Evolutionary conservation across 441 rosid genomes (phyloP), one percentile per base, ranked within the genome.

Genomic region (Viola pubescens): DNA sequence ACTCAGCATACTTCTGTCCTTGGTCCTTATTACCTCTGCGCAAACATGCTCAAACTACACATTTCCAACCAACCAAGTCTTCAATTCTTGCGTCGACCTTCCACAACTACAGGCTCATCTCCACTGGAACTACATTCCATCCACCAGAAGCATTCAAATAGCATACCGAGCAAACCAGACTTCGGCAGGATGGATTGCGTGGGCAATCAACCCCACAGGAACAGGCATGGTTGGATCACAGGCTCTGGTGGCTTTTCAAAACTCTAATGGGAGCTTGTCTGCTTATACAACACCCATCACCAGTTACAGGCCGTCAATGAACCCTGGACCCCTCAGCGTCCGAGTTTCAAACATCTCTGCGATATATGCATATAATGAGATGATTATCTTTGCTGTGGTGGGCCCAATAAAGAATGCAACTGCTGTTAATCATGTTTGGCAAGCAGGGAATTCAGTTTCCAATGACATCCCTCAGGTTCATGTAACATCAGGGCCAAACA

Each of bases 151-250:
- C 51, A 75, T 77, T 37, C 75, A 77, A 1, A 56, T 85, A 9
- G 95, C 89, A 3, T 85, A 50, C 61, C 71, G 95, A 6, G 89
- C 78, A 48, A 59, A 69, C 0, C 71, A 76, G 4, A 74, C 82
- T 14, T 49, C 71, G 34, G 19, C 79, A 0, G 61, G 75, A 0
- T 87, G 92, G 92, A 66, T 81, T 6, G 74, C 92, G 0, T 85
- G 91, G 90, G 88, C 82, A 14, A 69, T 89, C 59, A 89, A 89
- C 69, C 92, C 92, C 5, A 66, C 40, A 4, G 75, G 81, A 0
- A 3, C 4, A 16, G n/a, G 0, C 11, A 89, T 89, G 91, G 6
- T 0, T 0, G 86, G 88, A n/a, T 69, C 91, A 0, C 85, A 86
- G 70, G 71, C 87, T 60, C 74, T 89, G 16, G 82, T 84, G 3